Evolutionary conservation across 2,329 filamentous ascomycete species (phyloP).

Genomic region (Xylariaceae sp.): DNA sequence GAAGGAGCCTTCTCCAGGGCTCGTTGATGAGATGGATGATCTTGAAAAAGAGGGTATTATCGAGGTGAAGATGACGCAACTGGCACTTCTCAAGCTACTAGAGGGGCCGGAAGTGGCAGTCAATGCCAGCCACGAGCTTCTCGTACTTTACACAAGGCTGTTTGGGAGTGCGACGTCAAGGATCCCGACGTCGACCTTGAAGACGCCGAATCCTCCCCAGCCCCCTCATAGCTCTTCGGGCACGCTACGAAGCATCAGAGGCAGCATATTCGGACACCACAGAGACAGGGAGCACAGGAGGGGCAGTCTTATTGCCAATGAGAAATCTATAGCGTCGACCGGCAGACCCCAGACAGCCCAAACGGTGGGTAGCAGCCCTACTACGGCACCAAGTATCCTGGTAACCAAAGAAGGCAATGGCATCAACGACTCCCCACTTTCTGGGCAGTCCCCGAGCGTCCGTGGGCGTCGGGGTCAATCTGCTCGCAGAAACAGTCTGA

Average conservation of each 20-base stretch:
- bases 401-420: constrained; percentile 61
- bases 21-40: constrained; percentile 75
- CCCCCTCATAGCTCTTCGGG: constrained; percentile 65
- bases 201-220: constrained; percentile 38
- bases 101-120: constrained; percentile 83
- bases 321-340: constrained; percentile 27
- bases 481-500: constrained; percentile 45
- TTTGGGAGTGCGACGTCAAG: constrained; percentile 56
- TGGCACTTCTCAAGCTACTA: constrained; percentile 74
- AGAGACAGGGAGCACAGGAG: constrained; percentile 34
- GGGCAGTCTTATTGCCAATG: constrained; percentile 33
- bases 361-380: constrained; percentile 42
- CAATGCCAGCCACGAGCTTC: constrained; percentile 78
- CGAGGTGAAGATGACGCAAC: constrained; percentile 94
- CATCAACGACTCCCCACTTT: constrained; percentile 32
- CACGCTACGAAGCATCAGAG: constrained; percentile 62
- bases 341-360: constrained; percentile 41
- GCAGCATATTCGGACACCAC: constrained; percentile 71
- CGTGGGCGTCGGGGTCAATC: constrained; percentile 43
- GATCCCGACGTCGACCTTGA: constrained; percentile 32
- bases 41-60: constrained; percentile 81
- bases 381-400: constrained; percentile 66
- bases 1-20: constrained; percentile 35
- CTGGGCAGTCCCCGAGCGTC: constrained; percentile 34
- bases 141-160: constrained; percentile 74